Evolutionary conservation across 352 stramenopile species (phyloP), one percentile per base, ranked within the genome.

Genomic region (Phytophthora sp.): DNA sequence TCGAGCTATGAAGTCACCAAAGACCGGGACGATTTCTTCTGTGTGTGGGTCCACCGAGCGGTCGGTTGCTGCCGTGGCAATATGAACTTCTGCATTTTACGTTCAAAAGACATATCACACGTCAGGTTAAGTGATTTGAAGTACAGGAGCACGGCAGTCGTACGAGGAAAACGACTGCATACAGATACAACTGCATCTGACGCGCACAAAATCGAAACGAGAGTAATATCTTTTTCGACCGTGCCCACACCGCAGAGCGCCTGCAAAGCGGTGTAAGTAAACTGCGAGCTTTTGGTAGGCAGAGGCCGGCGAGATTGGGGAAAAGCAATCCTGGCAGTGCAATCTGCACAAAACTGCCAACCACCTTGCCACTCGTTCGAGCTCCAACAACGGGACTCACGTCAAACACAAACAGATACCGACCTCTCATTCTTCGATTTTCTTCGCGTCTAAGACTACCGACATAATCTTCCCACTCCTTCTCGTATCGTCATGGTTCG

Each of bases 1-100:
- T 39, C 38, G 42, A 45, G 53, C 37, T 42, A 46, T 37, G 52
- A 12, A 37, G 45, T 11, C 38, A 17, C n/a, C 53, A 55, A 53
- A 48, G 24, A 27, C 34, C 32, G 26, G 31, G 30, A 54, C 11
- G 13, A 54, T 18, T 3, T 32, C 30, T 4, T 38, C 28, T n/a
- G 28, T 41, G 32, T n/a, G 15, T 15, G 31, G 30, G n/a, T 42
- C 18, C 8, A 54, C 46, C 4, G 28, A 21, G 13, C 15, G 15
- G 15, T 54, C 46, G 17, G 42, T 43, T 6, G 31, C 46, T n/a
- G 21, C 46, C 18, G 46, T 54, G 46, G 31, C 46, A 31, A 54
- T 32, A 54, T 20, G 46, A 9, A 54, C 31, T 17, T 54, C 46
- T 54, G 15, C 30, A n/a, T 21, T 17, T 28, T 28, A 23, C 44